Conservation (phyloP, 805 yeast species). For the Ascoidea tarda region DNA sequence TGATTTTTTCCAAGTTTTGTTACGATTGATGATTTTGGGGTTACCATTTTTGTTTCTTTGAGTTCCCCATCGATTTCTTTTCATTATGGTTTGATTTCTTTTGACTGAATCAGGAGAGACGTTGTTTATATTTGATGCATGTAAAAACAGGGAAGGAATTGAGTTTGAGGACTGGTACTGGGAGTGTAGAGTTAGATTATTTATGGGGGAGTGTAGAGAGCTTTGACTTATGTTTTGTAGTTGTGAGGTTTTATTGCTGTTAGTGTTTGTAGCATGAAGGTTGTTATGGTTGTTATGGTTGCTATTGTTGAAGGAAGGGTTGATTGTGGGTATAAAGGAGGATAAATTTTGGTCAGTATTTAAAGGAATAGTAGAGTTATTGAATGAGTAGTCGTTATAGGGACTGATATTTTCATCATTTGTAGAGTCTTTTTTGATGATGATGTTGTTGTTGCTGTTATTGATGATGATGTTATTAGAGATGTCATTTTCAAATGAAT, state of each 20-base stretch:
- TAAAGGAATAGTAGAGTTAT: background rate
- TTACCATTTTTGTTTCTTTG: constrained; percentile 61
- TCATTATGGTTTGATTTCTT: constrained; percentile 39
- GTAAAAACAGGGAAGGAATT: too few relatives aligned
- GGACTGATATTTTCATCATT: constrained; percentile 4
- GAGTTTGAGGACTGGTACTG: too few relatives aligned
- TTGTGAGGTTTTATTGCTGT: too few relatives aligned
- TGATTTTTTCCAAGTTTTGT: constrained; percentile 43
- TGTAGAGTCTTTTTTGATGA: constrained; percentile 1
- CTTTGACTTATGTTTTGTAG: too few relatives aligned
- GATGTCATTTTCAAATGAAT: too few relatives aligned
- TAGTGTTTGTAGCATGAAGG: constrained; percentile 8
- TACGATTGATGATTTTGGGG: constrained; percentile 38
- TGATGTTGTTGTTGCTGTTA: background rate
- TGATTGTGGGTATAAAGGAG: constrained; percentile 5
- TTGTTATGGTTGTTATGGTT: constrained; percentile 5
- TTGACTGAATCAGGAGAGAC: background rate
- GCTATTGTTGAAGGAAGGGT: constrained; percentile 5
- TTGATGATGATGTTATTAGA: background rate
- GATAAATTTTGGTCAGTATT: background rate
- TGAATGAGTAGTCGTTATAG: background rate
- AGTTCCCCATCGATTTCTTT: constrained; percentile 85
- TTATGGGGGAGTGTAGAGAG: too few relatives aligned
- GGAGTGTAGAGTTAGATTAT: too few relatives aligned
- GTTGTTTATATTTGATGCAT: too few relatives aligned